These are phyloP conservation scores for Puccinia triticina DNA, from an alignment of 1,284 basidiomycete species.

Conservation along the genomic window DNA sequence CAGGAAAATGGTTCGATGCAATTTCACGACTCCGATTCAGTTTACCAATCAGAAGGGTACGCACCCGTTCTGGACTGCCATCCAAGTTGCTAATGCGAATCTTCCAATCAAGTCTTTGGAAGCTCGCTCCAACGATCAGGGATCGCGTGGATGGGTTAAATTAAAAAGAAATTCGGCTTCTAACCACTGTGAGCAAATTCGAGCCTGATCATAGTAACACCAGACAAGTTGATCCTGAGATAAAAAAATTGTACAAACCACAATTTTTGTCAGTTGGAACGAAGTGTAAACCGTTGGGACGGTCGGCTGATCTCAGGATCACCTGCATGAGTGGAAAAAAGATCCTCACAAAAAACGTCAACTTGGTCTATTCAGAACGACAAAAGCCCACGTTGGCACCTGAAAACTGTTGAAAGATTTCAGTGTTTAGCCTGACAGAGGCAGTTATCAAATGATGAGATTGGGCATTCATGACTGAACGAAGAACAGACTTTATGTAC, in stretches of 20 bases:
- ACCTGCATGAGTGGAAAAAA: constrained; percentile 25
- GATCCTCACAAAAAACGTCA: constrained; percentile 22
- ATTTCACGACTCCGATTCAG: constrained; percentile 1
- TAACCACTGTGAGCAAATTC: constrained; percentile 28
- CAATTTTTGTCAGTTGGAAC: neutral
- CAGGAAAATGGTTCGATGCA: constrained; percentile 18
- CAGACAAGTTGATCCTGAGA: neutral
- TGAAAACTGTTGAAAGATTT: constrained; percentile 14
- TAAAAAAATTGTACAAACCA: no score
- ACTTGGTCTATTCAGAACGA: neutral
- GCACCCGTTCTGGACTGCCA: neutral
- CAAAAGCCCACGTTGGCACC: neutral
- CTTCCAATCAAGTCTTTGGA: constrained; percentile 27
- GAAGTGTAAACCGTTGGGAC: neutral
- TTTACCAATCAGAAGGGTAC: neutral
- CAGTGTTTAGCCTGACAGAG: no score
- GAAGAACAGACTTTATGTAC: no score
- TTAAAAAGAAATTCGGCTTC: neutral
- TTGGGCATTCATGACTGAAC: no score
- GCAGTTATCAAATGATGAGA: no score
- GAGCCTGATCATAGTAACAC: neutral
- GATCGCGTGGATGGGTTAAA: neutral
- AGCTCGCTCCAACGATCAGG: neutral
- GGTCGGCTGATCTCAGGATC: constrained; percentile 15
- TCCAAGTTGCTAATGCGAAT: constrained; percentile 2